Base-by-base conservation (phyloP, 495 filamentous ascomycete species). In the Bacidia gigantensis region DNA sequence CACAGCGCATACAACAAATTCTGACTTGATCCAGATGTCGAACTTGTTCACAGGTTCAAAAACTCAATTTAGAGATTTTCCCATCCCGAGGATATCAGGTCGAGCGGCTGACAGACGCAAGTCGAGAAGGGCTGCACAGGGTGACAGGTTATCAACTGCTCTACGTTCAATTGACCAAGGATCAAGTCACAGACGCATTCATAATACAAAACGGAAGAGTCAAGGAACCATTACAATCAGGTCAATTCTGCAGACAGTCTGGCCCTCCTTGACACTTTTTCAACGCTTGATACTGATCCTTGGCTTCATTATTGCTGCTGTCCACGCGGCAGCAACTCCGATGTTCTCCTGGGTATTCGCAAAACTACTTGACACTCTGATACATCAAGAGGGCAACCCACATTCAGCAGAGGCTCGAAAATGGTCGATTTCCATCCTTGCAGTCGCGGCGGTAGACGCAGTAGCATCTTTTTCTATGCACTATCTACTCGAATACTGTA, bases 291-390 rank as follows among this genome's bases (percentile, higher is more conserved):
- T 79, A 39, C 67, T 95, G 0, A 24, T 84, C 2, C 45, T 77
- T 2, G 88, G 84, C 0, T 69, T 87, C 26, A 26, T 75, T 2
- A 69, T 74, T 26, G 77, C 84, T 2, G 58, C 84, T 5, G 57
- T 81, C 0, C 81, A 87, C 50, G 82, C 84, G 9, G 76, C 72
- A 26, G 72, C 78, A 40, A 89, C 82, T 0, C 89, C 92, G 0
- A 63, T 79, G 0, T 96, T 95, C 63, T 84, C 86, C 0, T 86
- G 74, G 55, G 69, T 85, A 26, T 83, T 98, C 35, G 76, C 89
- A 2, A 74, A 83, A 50, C 74, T 98, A 0, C 71, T 95, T 1
- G 64, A 64, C 5, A 79, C 83, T 0, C 85, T 94, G 62, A 88
- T 80, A 62, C 55, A 73, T 5, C 52, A 67, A 10, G 61, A 58